Evolutionary conservation across 176 grass and related monocot genomes (phyloP), one percentile per base, ranked within the genome.

Genomic region (Echinochloa phyllopogon): DNA sequence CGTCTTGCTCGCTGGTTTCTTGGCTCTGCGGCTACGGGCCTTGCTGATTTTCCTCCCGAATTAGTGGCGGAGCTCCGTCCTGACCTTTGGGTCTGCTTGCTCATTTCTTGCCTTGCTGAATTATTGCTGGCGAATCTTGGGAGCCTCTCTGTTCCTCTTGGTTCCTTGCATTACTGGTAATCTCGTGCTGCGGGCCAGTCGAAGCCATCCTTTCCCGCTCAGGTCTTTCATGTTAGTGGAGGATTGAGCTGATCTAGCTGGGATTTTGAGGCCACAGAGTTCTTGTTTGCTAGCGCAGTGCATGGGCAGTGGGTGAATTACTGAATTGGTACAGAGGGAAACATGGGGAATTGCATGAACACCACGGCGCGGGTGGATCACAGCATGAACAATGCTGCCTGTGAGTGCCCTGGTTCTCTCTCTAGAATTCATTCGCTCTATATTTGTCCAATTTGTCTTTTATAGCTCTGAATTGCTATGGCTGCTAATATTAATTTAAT

Each of bases 301-400:
- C 60, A 82, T 87, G 80, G 56, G 27, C 29, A 76, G 37, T 68
- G 64, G 76, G 70, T 96, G 65, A 69, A 74, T 29, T 65, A 71
- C 65, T 96, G 65, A 69, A 74, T 29, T 65, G 76, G 74, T 65
- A 14, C 58, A 85, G 63, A 70, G 65, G 57, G 53, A 78, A 49
- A 84, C 65, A 98, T 98, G 96, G 96, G 96, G 13, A 98, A 95
- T 59, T 98, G 95, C 88, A 72, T 98, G 75, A 77, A 87, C 62
- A 82, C 83, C 21, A 79, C 87, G 17, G 79, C 80, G 17, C 85
- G 76, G 86, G 80, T 95, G 50, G 91, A 95, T 71, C 85, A 85
- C 74, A 84, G 84, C 84, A 71, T 85, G 73, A 93, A 87, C 43
- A 91, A 81, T 52, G 83, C 87, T 85, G 79, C 89, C 24, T 89